Evolutionary conservation across 139 green algal genomes (phyloP).

Genomic region (Chlamydomonas eustigma): DNA sequence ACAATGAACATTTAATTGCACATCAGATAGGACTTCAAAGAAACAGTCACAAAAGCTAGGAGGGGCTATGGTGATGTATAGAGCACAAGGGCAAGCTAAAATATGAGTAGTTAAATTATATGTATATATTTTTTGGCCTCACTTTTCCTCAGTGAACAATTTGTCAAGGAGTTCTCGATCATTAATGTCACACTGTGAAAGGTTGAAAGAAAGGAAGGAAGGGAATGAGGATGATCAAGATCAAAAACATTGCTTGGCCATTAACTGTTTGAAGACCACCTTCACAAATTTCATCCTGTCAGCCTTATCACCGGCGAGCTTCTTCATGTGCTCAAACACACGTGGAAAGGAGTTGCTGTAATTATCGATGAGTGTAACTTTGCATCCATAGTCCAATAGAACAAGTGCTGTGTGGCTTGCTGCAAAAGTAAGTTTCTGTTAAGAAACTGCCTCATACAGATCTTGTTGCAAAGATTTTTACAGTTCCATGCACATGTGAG

Average conservation of each 20-base stretch:
- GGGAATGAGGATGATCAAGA: not conserved
- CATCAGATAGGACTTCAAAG: too few species aligned
- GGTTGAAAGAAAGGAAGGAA: too few species aligned
- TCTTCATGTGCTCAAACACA: conserved; percentile 77
- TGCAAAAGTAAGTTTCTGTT: conserved; percentile 34
- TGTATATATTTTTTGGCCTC: conserved; percentile 3
- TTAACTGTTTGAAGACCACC: conserved; percentile 36
- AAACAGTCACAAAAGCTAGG: too few species aligned
- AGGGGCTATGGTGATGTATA: too few species aligned
- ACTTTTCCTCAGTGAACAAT: conserved; percentile 42
- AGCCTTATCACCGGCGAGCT: conserved; percentile 74
- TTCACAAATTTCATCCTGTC: conserved; percentile 78
- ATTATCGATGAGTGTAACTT: conserved; percentile 88
- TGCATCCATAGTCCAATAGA: conserved; percentile 78
- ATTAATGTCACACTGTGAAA: conserved; percentile 50
- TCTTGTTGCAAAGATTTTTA: too few species aligned
- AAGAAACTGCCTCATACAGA: too few species aligned
- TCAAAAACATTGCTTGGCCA: not conserved
- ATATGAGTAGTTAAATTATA: too few species aligned
- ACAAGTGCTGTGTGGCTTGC: conserved; percentile 85
- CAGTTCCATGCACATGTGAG: too few species aligned
- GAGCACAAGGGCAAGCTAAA: too few species aligned
- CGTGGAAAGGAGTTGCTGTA: conserved; percentile 79
- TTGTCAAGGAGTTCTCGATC: conserved; percentile 31
- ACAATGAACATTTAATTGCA: too few species aligned